Percentiles rank a stretch among this genome's conserved stretches.
Evolutionary conservation across 2,329 filamentous ascomycete species (phyloP).

Genomic region (Aureobasidium subglaciale): DNA sequence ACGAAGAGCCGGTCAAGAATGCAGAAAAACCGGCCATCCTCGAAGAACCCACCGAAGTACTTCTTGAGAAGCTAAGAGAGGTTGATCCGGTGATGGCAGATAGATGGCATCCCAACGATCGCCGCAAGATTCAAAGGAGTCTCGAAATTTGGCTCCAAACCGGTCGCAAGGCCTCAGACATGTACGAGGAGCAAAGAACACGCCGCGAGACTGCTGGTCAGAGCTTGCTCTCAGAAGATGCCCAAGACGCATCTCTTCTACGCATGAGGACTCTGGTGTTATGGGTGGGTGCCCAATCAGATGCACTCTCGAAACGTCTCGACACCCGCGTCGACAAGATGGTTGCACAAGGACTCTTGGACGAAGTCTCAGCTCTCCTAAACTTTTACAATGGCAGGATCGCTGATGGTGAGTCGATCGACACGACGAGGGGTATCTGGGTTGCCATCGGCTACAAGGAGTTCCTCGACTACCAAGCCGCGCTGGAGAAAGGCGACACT

Average conservation of each 20-base stretch:
- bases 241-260: constrained; percentile 14
- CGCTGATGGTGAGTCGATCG: constrained; percentile 46
- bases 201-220: neutral
- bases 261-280: constrained; percentile 60
- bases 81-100: constrained; percentile 86
- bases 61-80: constrained; percentile 65
- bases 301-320: constrained; percentile 62
- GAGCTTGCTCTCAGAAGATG: neutral
- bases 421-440: constrained; percentile 82
- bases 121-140: constrained; percentile 80
- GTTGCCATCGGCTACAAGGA: constrained; percentile 96
- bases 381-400: constrained; percentile 27
- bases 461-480: constrained; percentile 62
- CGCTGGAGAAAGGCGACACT: constrained; percentile 25
- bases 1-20: constrained; percentile 18
- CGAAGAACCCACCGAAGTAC: constrained; percentile 56
- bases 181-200: constrained; percentile 68
- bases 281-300: constrained; percentile 75
- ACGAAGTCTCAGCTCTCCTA: constrained; percentile 52
- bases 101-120: constrained; percentile 89
- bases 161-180: constrained; percentile 71
- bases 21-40: constrained; percentile 61
- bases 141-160: constrained; percentile 84
- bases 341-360: constrained; percentile 59
- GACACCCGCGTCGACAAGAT: constrained; percentile 77